Evolutionary conservation across 23 red algal species (phyloP), one percentile per base, ranked within the genome.

Genomic region (Gracilaria vermiculophylla): DNA sequence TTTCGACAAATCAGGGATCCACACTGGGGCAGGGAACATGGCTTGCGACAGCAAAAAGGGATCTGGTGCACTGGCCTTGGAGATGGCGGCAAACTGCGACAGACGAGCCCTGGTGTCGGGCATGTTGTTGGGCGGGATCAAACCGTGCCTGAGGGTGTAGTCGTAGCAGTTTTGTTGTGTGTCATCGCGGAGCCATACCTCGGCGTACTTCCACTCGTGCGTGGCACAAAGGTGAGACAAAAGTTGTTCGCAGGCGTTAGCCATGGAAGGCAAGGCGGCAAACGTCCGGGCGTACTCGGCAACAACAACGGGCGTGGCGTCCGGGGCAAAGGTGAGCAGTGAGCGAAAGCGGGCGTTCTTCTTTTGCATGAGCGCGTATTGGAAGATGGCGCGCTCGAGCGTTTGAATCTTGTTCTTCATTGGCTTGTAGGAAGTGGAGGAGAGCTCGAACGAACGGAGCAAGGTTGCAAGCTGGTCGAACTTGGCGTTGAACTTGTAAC

Each of bases 391-490:
- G 2, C 78, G 78, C 43, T 82, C 78, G 14, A 82, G 60, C 43
- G 53, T 82, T 66, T 82, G 78, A 29, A 82, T 82, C 60, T 82
- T 82, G 78, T 82, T 82, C 53, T 82, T 82, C 78, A 82, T 82
- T 5, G 78, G 78, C 60, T 82, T 82, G 78, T 82, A 60, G 42
- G 54, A 15, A 25, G 54, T 82, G 32, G 28, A 31, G 15, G 78
- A n/a, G 6, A 60, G 42, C 36, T 82, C 60, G 54, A 39, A 62
- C 43, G 78, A 82, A 20, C 60, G 54, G 14, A 82, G 60, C 15
- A 82, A 55, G 13, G 28, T 16, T 15, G 78, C 53, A 17, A 82
- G 78, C 32, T 82, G 54, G 13, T 82, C 60, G 27, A 82, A 82
- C 56, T 82, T 82, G 10, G 54, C 60, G 56, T 82, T 82, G 56